These are phyloP conservation scores for Corynespora cassiicola DNA, from an alignment of 2,329 filamentous ascomycete species.

Conservation along the genomic window DNA sequence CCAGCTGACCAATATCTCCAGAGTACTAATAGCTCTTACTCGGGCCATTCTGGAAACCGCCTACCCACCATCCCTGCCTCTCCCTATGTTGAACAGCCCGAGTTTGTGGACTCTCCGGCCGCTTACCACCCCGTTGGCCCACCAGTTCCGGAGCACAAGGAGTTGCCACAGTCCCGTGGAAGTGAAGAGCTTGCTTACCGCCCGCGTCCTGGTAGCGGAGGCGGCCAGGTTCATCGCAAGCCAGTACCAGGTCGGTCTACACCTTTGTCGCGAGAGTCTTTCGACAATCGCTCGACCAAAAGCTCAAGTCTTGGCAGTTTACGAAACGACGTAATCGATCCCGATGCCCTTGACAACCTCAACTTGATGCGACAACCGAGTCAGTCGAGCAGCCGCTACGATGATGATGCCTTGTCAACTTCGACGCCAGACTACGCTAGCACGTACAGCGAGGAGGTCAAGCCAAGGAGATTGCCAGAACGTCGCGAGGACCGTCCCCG, in stretches of 20 bases:
- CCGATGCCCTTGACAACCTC: constrained; percentile 51
- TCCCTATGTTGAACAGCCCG: constrained; percentile 49
- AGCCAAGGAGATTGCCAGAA: constrained; percentile 46
- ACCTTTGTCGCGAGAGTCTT: constrained; percentile 42
- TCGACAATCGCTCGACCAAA: constrained; percentile 41
- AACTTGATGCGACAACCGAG: constrained; percentile 43
- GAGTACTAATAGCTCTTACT: constrained; percentile 38
- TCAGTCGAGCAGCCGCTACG: constrained; percentile 62
- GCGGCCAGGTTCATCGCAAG: constrained; percentile 41
- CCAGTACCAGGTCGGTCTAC: constrained; percentile 51
- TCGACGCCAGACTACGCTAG: constrained; percentile 81
- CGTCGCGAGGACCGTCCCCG: constrained; percentile 73
- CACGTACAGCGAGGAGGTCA: constrained; percentile 52
- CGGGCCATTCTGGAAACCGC: constrained; percentile 38
- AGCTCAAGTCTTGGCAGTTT: constrained; percentile 53
- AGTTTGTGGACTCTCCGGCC: constrained; percentile 39
- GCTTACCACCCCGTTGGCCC: constrained; percentile 40
- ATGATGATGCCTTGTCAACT: constrained; percentile 68
- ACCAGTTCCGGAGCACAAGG: constrained; percentile 44
- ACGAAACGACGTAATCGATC: constrained; percentile 52
- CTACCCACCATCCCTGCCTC: constrained; percentile 56
- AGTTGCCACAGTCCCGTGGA: constrained; percentile 28
- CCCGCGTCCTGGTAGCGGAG: constrained; percentile 30
- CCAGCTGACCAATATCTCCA: constrained; percentile 65
- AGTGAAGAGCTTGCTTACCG: constrained; percentile 32